These are phyloP conservation scores for Amauroascus niger DNA, from an alignment of 2,329 filamentous ascomycete species.

Conservation along the genomic window DNA sequence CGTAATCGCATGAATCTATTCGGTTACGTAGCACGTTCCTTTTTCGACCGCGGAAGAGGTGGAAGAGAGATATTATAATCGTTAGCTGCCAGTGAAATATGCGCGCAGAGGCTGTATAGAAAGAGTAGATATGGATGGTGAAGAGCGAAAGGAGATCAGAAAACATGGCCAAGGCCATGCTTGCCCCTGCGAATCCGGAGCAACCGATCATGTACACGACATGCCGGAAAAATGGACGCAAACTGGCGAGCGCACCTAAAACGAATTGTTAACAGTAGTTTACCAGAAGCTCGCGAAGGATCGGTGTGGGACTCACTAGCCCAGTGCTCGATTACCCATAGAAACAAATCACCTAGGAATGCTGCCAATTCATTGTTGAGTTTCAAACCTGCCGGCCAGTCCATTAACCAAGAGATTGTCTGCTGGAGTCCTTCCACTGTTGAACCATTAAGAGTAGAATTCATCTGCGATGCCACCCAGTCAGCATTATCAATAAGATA, in stretches of 20 bases:
- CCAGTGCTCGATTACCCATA: slow-evolving; percentile 99
- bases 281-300: too few species aligned
- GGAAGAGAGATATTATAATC: slow-evolving; percentile 94
- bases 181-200: slow-evolving; percentile 89
- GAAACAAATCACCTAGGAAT: slow-evolving; percentile 90
- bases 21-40: slow-evolving; percentile 93
- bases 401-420: slow-evolving; percentile 93
- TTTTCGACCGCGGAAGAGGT: slow-evolving; percentile 96
- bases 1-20: slow-evolving; percentile 98
- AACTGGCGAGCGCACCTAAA: slow-evolving; percentile 62
- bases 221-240: slow-evolving; percentile 71
- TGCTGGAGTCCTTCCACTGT: slow-evolving; percentile 78
- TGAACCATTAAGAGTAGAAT: slow-evolving; percentile 64
- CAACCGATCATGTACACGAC: slow-evolving; percentile 90
- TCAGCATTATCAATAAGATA: slow-evolving; percentile 93
- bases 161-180: slow-evolving; percentile 91
- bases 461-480: slow-evolving; percentile 73
- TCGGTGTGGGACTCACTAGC: slow-evolving; percentile 50
- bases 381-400: slow-evolving; percentile 88
- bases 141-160: slow-evolving; percentile 86
- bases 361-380: slow-evolving; percentile 84
- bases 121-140: slow-evolving; percentile 94
- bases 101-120: slow-evolving; percentile 90
- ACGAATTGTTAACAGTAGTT: slow-evolving; percentile 16
- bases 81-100: slow-evolving; percentile 99